Evolutionary conservation across 2,329 filamentous ascomycete genomes (phyloP), one percentile per base, ranked within the genome.

Genomic region (Arthrobotrys sinensis): DNA sequence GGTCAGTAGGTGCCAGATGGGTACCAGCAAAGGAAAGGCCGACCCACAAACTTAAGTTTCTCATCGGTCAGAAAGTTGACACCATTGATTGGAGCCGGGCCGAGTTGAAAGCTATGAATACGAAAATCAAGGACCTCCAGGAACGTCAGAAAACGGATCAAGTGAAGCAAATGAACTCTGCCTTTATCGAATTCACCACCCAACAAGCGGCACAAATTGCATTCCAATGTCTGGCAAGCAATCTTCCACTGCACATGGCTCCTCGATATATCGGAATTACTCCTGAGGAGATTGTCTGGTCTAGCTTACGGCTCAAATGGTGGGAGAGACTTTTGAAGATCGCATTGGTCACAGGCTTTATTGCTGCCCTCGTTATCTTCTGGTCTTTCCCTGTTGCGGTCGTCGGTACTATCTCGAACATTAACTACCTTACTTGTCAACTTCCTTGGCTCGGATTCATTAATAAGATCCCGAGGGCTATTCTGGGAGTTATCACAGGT

Each of bases 61-160:
- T 96, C 21, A 88, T 94, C 80, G 92, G 94, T 81, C 91, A 93
- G 83, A 96, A 97, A 84, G 94, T 97, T 14, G 96, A 99, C 85
- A 96, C 94, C 0, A 97, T 99, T 84, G 90, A 95, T 79, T 97
- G 92, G 92, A 92, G 90, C 80, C 92, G 96, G 64, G 86, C 88
- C 0, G 92, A 96, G 84, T 89, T 97, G 65, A 89, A 91, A 80
- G 90, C 90, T 60, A 88, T 96, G 52, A 91, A 91, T 65, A 91
- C 92, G 0, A 88, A 92, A 77, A 91, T 93, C 34, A 88, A 92
- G 62, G 86, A 88, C 48, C 87, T 90, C 24, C 93, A 96, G 83
- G 87, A 87, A 46, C 87, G 88, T 60, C 92, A 95, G 83, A 88
- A 87, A 62, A 85, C 87, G 28, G 90, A 92, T 64, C 88, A 92